These are phyloP conservation scores for Cubamyces lactineus DNA, from an alignment of 768 basidiomycete species.

Conservation along the genomic window DNA sequence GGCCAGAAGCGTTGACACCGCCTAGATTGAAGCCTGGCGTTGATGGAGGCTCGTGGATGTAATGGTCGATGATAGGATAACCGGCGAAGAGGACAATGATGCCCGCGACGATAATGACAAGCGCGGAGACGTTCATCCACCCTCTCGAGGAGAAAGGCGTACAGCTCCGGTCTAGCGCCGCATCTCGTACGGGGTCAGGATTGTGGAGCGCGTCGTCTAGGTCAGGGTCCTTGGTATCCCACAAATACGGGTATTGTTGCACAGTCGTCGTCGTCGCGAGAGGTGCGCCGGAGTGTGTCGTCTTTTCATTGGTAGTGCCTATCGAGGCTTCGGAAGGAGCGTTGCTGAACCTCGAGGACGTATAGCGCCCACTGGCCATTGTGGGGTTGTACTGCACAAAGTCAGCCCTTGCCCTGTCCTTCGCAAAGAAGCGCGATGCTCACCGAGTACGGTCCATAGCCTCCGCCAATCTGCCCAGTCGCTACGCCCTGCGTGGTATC, in stretches of 20 bases:
- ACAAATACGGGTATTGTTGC: slow-evolving; percentile 66
- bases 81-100: slow-evolving; percentile 84
- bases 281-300: slow-evolving; percentile 28
- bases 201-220: slow-evolving; percentile 91
- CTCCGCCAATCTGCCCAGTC: slow-evolving; percentile 73
- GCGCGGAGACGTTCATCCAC: slow-evolving; percentile 75
- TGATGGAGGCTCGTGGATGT: slow-evolving; percentile 29
- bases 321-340: slow-evolving; percentile 51
- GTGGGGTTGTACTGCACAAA: slow-evolving; percentile 59
- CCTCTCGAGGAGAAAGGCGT: slow-evolving; percentile 82
- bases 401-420: not conserved
- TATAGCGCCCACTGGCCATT: slow-evolving; percentile 48
- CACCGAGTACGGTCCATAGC: slow-evolving; percentile 89
- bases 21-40: slow-evolving; percentile 81
- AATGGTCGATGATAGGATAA: slow-evolving; percentile 79
- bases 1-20: slow-evolving; percentile 84
- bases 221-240: slow-evolving; percentile 83
- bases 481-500: slow-evolving; percentile 80
- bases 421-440: slow-evolving; percentile 7
- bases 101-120: slow-evolving; percentile 67
- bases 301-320: slow-evolving; percentile 41
- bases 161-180: slow-evolving; percentile 59
- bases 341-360: slow-evolving; percentile 58
- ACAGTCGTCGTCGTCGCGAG: slow-evolving; percentile 59
- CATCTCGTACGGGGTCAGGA: slow-evolving; percentile 76